A percentile compares a stretch with the other conserved stretches of the same genome.
Conservation (phyloP, 352 stramenopile species). For the Phytopythium vexans region DNA sequence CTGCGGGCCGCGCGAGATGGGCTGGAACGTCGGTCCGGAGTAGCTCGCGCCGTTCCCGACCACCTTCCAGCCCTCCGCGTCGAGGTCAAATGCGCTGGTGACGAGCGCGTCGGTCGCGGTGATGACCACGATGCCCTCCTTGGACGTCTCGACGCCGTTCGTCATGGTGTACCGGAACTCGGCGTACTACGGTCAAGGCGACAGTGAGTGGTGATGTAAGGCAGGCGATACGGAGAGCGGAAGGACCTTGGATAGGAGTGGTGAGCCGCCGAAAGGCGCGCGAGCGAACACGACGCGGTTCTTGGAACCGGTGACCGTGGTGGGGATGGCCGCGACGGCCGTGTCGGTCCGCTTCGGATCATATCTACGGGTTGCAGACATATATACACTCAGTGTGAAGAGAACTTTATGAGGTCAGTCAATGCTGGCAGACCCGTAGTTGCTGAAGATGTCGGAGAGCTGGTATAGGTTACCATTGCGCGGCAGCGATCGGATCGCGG, state of each 20-base stretch:
- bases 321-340: constrained; percentile 52
- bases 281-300: constrained; percentile 85
- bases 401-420: neutral
- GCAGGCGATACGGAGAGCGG: neutral
- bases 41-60: constrained; percentile 51
- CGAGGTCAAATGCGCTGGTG: constrained; percentile 79
- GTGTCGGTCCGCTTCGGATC: constrained; percentile 75
- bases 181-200: constrained; percentile 46
- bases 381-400: neutral
- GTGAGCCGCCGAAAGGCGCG: constrained; percentile 51
- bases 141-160: constrained; percentile 57
- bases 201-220: neutral
- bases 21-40: constrained; percentile 36
- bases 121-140: constrained; percentile 78
- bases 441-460: constrained; percentile 85
- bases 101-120: constrained; percentile 66
- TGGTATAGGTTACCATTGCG: constrained; percentile 84
- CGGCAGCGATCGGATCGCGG: constrained; percentile 83
- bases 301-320: constrained; percentile 76
- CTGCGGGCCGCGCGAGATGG: constrained; percentile 58
- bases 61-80: constrained; percentile 78
- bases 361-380: constrained; percentile 26
- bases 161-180: constrained; percentile 87
- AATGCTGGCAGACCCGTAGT: constrained; percentile 63
- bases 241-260: constrained; percentile 56